Base-by-base conservation (phyloP, 2,329 filamentous ascomycete genomes). In the Coniochaeta prunicola region DNA sequence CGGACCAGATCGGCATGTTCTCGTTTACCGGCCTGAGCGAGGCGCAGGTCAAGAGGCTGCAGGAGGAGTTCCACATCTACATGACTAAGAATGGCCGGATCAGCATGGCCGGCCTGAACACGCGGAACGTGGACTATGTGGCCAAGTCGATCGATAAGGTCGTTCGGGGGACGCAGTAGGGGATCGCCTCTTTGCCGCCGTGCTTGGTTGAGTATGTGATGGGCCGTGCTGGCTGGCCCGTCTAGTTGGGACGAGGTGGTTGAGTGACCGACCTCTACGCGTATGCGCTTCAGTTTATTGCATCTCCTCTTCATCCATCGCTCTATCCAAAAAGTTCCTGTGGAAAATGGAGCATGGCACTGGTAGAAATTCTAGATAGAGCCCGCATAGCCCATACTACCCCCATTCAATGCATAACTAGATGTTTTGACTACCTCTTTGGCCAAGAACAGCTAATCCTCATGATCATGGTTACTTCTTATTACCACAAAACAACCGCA, bases 1-100 rank as follows among this genome's bases (percentile, higher is more conserved):
- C 92, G 17, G 90, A 96, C 68, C 94, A 99, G 82, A 99, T 99
- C 71, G 94, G 94, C 77, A 99, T 99, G 94, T 99, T 99, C 78
- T 93, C 88, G 73, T 99, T 96, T 74, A 96, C 91, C 0, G 91
- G 91, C 13, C 76, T 96, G 71, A 83, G 73, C 13, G 89, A 92
- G 76, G 71, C 83, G 62, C 90, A 94, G 71, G 90, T 93, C 8
- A 66, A 82, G 65, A 86, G 84, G 75, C 77, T 94, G 62, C 82
- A 87, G 57, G 79, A 85, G 61, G 83, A 90, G 56, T 84, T 80
- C 60, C 90, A 94, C 73, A 81, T 94, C 58, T 94, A 94, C 77
- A 92, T 93, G 84, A 97, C 93, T 65, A 97, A 97, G 84, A 99
- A 99, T 70, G 94, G 94, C 24, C 89, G 94, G 55, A 96, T 97